These are phyloP conservation scores for Marsdenia floribunda DNA, from an alignment of 257 asterid species.

Conservation along the genomic window DNA sequence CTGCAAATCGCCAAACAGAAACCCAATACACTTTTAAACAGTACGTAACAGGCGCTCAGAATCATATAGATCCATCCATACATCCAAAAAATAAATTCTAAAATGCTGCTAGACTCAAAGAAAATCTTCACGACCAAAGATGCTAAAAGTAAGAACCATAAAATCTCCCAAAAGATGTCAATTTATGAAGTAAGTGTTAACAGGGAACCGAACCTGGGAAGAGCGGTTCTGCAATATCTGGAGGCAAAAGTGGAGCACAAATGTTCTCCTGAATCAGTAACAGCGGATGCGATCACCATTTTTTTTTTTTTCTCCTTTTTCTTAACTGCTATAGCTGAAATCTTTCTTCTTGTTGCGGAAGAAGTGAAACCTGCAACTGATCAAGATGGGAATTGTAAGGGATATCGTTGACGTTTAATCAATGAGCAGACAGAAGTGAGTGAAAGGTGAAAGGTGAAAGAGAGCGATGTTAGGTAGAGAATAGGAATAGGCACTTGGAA, in stretches of 20 bases:
- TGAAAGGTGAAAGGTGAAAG: too few relatives aligned
- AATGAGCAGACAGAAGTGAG: too few relatives aligned
- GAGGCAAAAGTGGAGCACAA: conserved; percentile 59
- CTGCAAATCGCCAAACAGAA: conserved; percentile 8
- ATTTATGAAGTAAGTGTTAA: neutral
- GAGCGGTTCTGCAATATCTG: conserved; percentile 47
- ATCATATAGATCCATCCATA: too few relatives aligned
- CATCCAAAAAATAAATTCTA: too few relatives aligned
- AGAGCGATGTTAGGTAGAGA: too few relatives aligned
- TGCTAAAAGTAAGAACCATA: neutral
- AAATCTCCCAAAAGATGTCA: neutral
- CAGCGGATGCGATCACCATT: conserved; percentile 32
- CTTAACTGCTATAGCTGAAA: neutral
- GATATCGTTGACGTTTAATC: too few relatives aligned
- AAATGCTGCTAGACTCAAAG: neutral
- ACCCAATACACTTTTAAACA: neutral
- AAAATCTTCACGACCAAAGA: neutral
- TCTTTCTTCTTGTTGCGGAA: too few relatives aligned
- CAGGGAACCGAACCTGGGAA: conserved; percentile 41
- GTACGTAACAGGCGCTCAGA: too few relatives aligned
- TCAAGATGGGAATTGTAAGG: too few relatives aligned
- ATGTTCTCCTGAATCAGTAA: conserved; percentile 28
- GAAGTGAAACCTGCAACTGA: too few relatives aligned
- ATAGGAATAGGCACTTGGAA: too few relatives aligned
- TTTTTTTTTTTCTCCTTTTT: neutral